These are phyloP conservation scores for Vaccinium myrtillus DNA, from an alignment of 148 eudicot genomes.

Conservation along the genomic window DNA sequence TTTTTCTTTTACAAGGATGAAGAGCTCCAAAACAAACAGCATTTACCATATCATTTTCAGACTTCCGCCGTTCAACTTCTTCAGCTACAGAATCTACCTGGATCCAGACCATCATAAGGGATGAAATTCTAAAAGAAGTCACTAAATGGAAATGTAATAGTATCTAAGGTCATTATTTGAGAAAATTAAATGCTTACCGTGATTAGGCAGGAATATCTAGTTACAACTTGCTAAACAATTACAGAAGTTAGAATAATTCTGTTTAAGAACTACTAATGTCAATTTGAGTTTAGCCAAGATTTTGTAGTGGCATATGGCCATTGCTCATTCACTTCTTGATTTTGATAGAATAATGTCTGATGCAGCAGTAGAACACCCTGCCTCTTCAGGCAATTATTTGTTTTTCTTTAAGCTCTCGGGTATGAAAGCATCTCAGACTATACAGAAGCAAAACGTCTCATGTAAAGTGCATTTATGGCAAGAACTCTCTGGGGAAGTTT, in stretches of 20 bases:
- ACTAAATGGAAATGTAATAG: not conserved
- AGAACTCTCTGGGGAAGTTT: not conserved
- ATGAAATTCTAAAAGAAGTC: constrained; percentile 11
- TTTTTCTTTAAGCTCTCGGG: not conserved
- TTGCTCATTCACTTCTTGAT: not conserved
- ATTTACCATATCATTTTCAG: constrained; percentile 77
- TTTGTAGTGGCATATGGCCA: not conserved
- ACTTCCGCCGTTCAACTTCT: constrained; percentile 68
- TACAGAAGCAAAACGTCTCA: not conserved
- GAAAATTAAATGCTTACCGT: not conserved
- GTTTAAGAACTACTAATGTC: not conserved
- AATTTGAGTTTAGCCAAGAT: not conserved
- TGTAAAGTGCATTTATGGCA: not conserved
- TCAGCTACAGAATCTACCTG: constrained; percentile 95
- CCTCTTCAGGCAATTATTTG: too few relatives aligned
- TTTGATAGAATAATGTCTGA: not conserved
- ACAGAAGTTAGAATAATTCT: not conserved
- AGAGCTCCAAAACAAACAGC: not conserved
- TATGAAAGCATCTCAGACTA: not conserved
- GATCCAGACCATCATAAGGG: constrained; percentile 23
- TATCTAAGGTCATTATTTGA: not conserved
- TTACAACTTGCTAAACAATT: not conserved
- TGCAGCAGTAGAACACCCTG: constrained; percentile 1
- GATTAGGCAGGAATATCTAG: not conserved
- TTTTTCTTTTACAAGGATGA: not conserved